Conservation (phyloP, 768 basidiomycete genomes). For the Hygrophorus russula region DNA sequence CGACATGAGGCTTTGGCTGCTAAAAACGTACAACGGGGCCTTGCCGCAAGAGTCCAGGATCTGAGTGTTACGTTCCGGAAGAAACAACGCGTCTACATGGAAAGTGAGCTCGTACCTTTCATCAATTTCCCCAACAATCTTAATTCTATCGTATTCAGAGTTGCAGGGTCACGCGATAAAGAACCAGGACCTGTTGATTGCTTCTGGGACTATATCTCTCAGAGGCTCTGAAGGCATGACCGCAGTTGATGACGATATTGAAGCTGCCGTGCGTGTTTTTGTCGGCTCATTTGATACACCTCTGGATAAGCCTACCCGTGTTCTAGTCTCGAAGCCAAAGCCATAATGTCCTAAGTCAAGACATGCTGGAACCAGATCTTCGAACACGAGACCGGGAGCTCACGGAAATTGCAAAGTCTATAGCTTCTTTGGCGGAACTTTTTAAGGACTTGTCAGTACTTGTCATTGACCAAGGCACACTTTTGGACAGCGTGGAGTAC, state of each 20-base stretch:
- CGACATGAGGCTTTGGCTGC: conserved; percentile 53
- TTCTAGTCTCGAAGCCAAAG: conserved; percentile 26
- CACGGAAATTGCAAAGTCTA: conserved; percentile 84
- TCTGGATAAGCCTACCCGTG: conserved; percentile 7
- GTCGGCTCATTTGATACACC: conserved; percentile 9
- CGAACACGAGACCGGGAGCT: conserved; percentile 56
- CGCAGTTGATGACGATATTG: conserved; percentile 85
- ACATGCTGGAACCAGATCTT: conserved; percentile 28
- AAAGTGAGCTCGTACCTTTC: conserved; percentile 55
- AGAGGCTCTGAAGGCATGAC: conserved; percentile 74
- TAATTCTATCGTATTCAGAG: conserved; percentile 33
- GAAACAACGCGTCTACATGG: conserved; percentile 97
- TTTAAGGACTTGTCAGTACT: conserved; percentile 92
- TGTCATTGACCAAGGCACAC: conserved; percentile 96
- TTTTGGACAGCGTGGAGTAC: conserved; percentile 94
- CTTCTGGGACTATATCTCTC: conserved; percentile 76
- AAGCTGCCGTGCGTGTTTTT: conserved; percentile 58
- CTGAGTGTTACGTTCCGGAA: conserved; percentile 87
- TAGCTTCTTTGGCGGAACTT: conserved; percentile 83
- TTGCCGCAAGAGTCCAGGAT: conserved; percentile 95
- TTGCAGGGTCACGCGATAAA: conserved; percentile 97
- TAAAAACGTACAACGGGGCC: conserved; percentile 89
- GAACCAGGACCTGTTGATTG: conserved; percentile 88
- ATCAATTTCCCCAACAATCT: conserved; percentile 13
- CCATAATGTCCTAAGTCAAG: conserved; percentile 21